A percentile compares a stretch with the other conserved stretches of the same genome.
phyloP scores from a whole-genome alignment of 2,329 filamentous ascomycete genomes.

The Fusarium sp. region DNA sequence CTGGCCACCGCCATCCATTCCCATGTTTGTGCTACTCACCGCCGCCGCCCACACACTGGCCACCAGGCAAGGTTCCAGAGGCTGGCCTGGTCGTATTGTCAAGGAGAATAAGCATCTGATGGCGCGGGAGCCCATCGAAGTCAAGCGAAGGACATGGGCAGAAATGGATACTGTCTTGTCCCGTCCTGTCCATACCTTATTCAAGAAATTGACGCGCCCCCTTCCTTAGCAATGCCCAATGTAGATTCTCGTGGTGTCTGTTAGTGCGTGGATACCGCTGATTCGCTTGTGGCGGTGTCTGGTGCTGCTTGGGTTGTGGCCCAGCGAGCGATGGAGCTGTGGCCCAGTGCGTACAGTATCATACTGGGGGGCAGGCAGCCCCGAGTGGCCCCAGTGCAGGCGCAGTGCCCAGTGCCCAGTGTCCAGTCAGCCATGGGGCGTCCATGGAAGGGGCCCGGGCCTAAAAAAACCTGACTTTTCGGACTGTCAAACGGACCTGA shows the following conservation, averaged over 20 bases:
- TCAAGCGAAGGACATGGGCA: constrained; percentile 43
- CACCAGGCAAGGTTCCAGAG: constrained; percentile 3
- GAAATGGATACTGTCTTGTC: neutral
- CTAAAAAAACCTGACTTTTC: constrained; percentile 50
- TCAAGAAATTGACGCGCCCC: constrained; percentile 17
- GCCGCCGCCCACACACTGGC: constrained; percentile 16
- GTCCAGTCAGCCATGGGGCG: constrained; percentile 32
- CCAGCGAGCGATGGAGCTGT: constrained; percentile 24
- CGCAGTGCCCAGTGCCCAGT: constrained; percentile 14
- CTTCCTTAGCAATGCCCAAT: constrained; percentile 35
- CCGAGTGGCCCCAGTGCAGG: constrained; percentile 11
- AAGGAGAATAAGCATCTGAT: constrained; percentile 41
- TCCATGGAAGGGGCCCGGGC: constrained; percentile 16
- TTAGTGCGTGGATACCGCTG: constrained; percentile 45
- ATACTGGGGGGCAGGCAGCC: neutral
- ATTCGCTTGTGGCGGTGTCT: constrained; percentile 46
- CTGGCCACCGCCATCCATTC: constrained; percentile 21
- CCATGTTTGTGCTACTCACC: constrained; percentile 8
- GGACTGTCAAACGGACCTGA: constrained; percentile 40
- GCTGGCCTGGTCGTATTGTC: constrained; percentile 20
- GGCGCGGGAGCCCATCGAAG: constrained; percentile 40
- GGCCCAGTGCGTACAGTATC: neutral
- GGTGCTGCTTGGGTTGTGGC: constrained; percentile 25
- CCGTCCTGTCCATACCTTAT: neutral
- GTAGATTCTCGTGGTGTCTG: constrained; percentile 5